These are phyloP conservation scores for Capsicum chinense DNA, from an alignment of 257 asterid species.

Conservation along the genomic window DNA sequence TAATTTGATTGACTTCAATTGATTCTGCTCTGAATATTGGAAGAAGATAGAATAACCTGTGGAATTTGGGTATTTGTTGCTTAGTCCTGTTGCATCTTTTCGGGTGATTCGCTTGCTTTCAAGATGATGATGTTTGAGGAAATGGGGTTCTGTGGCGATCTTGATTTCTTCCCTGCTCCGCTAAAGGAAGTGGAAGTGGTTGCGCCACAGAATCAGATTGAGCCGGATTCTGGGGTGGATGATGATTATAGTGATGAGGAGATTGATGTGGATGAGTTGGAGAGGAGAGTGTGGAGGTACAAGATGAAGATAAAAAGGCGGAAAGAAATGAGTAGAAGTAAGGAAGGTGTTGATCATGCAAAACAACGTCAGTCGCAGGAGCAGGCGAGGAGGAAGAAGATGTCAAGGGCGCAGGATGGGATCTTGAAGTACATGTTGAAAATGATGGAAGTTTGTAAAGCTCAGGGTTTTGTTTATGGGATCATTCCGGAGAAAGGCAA, in stretches of 20 bases:
- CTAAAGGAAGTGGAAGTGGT: constrained; percentile 51
- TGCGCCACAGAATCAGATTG: constrained; percentile 45
- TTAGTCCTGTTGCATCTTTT: constrained; percentile 16
- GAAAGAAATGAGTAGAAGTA: constrained; percentile 70
- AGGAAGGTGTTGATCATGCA: constrained; percentile 56
- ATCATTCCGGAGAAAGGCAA: constrained; percentile 94
- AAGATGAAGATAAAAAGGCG: constrained; percentile 68
- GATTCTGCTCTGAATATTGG: not conserved
- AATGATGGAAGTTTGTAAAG: constrained; percentile 95
- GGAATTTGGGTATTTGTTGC: constrained; percentile 23
- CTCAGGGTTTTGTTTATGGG: constrained; percentile 93
- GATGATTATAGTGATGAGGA: constrained; percentile 85
- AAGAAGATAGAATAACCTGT: not conserved
- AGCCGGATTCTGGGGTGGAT: constrained; percentile 55
- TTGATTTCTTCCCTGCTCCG: constrained; percentile 70
- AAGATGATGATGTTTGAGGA: constrained; percentile 84
- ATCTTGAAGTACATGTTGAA: constrained; percentile 89
- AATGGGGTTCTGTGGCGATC: constrained; percentile 71
- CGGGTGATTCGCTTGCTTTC: not conserved
- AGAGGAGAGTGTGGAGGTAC: constrained; percentile 87
- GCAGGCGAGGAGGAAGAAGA: constrained; percentile 92
- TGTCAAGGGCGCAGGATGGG: constrained; percentile 96
- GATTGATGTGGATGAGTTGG: constrained; percentile 81
- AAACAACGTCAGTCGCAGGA: constrained; percentile 88
- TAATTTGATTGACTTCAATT: not conserved